Conservation (phyloP, 805 yeast genomes). For the Saccharomyces jurei region DNA sequence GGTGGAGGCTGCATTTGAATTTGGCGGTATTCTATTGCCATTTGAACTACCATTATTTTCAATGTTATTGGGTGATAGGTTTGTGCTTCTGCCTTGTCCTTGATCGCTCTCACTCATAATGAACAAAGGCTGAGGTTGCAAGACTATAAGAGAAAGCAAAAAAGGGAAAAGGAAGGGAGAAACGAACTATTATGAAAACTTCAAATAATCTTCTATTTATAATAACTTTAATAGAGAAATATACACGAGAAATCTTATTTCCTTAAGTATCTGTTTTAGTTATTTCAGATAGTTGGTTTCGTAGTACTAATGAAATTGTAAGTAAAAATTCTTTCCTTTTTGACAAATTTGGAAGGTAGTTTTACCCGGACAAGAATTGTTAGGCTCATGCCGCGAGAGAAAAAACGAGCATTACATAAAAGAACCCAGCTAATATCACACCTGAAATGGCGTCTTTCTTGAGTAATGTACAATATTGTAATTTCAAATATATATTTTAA, state of each 20-base stretch:
- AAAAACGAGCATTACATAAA: not conserved
- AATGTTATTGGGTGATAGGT: not conserved
- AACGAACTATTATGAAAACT: not conserved
- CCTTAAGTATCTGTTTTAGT: not conserved
- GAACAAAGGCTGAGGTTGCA: not conserved
- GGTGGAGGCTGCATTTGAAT: not conserved
- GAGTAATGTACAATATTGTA: not conserved
- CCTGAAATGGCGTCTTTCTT: not conserved
- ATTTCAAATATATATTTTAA: not conserved
- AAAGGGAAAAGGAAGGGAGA: not conserved
- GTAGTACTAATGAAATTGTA: not conserved
- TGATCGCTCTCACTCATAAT: not conserved
- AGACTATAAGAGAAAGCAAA: not conserved
- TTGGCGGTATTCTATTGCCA: not conserved
- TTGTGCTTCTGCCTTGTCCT: not conserved
- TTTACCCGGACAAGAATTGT: not conserved
- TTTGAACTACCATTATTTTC: not conserved
- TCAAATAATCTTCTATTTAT: not conserved
- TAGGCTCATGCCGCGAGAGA: not conserved
- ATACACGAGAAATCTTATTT: not conserved
- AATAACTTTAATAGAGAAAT: not conserved
- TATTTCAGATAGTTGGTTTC: not conserved
- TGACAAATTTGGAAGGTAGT: not conserved
- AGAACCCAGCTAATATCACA: not conserved
- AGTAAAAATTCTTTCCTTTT: not conserved